Base-by-base conservation (phyloP, 192 early-diverging fungal species). In the Coemansia sp. region DNA sequence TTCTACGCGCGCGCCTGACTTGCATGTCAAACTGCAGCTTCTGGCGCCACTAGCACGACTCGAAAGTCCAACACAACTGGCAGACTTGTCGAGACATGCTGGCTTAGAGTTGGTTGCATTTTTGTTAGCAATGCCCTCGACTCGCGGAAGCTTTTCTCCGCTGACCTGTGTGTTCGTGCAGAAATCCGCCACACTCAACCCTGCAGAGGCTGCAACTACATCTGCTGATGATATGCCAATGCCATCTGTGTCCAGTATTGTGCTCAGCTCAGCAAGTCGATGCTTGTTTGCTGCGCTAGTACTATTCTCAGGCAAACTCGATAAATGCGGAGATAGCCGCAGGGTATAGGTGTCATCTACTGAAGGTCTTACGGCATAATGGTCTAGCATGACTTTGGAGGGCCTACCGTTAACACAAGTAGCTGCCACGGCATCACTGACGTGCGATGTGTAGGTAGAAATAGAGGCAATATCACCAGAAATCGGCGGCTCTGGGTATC, bases 241-340 rank as follows among this genome's bases (percentile, higher is more conserved):
- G 36, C 14, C 42, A 21, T 11, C 24, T 6, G 39, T 6, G 59
- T 14, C 17, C 5, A 19, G 42, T 23, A 51, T 9, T 8, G 30
- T 29, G 24, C 29, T 19, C 25, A 30, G 7, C 24, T 24, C 54
- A 25, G 54, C 6, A 3, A 24, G 54, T 25, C 9, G 54, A 56
- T 30, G 14, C 54, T 24, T 30, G 54, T 56, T 14, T 30, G 54
- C 19, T 6, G 21, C 54, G 5, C 7, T 23, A 24, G 14, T 9
- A 25, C 54, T 23, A 6, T 19, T 27, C 25, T 24, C n/a, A 31
- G 64, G 64, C 54, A 50, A 54, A 23, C 54, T 29, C 64, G 54
- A 66, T 10, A 56, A 9, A 1, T 22, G 31, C 22, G 56, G 36
- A 4, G 64, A 33, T 17, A 39, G 39, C 17, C 17, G 54, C 1